Base-by-base conservation (phyloP, 306 rosid genomes). In the Ormosia semicastrata region DNA sequence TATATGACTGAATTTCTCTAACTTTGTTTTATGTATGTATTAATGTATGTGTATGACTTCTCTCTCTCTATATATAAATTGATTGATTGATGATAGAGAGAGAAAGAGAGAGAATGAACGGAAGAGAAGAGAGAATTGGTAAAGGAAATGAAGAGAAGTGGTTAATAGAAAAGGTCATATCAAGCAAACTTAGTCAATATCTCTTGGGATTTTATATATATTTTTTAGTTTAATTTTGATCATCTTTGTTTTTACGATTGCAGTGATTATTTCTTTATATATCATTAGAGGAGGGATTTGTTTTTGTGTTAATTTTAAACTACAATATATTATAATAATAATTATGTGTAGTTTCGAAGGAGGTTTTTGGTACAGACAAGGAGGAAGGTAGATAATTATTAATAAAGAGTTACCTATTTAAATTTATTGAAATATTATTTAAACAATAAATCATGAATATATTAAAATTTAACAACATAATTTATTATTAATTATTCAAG, bases 141-240 rank as follows among this genome's bases (percentile, higher is more conserved):
- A 60, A 37, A 60, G 72, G 12, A 24, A 14, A 29, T 2, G 7
- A 33, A 66, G 83, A 43, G 71, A 4, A 59, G 40, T 2, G 65
- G 67, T n/a, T 30, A 67, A 53, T 10, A 29, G 17, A 41, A 57
- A 66, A 57, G 64, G 76, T 75, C 53, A 64, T 46, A 70, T 46
- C 71, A 44, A 54, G 49, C 67, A 37, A 67, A 43, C 73, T 5
- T 4, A 47, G 85, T 86, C 86, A 82, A 78, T 66, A 17, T 44
- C 15, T 30, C 30, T 13, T 18, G 44, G n/a, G 13, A 10, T n/a
- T 54, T 56, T 56, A 8, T 2, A 24, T 0, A 24, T 24, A n/a
- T 24, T 24, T 24, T 24, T 24, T 24, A 24, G 24, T 24, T 24
- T 24, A 24, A 24, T 24, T 24, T 24, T 24, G 24, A 24, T 24